Evolutionary conservation across 2,329 filamentous ascomycete species (phyloP).

Genomic region (Ciborinia camelliae): DNA sequence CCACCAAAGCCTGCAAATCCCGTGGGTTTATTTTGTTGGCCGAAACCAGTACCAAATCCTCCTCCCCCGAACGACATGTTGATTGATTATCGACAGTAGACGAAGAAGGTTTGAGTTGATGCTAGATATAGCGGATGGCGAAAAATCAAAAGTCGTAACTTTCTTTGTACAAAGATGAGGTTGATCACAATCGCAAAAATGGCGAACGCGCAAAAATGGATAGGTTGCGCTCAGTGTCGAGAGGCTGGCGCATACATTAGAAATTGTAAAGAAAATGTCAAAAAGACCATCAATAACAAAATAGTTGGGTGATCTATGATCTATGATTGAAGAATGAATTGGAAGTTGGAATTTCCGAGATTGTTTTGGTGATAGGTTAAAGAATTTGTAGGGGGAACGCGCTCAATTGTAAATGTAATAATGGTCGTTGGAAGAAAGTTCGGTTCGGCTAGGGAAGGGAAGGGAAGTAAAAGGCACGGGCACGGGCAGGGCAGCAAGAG

Average conservation of each 20-base stretch:
- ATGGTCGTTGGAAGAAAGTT: constrained; percentile 14
- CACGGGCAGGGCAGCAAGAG: background rate
- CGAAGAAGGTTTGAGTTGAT: constrained; percentile 11
- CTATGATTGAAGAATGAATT: constrained; percentile 8
- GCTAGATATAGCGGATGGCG: constrained; percentile 18
- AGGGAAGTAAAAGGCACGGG: background rate
- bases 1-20: constrained; percentile 55
- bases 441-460: constrained; percentile 18
- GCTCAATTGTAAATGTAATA: constrained; percentile 3
- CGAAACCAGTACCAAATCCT: constrained; percentile 49
- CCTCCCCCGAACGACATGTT: constrained; percentile 42
- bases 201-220: constrained; percentile 30
- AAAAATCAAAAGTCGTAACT: constrained; percentile 19
- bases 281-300: constrained; percentile 24
- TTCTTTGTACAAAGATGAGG: constrained; percentile 24
- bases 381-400: constrained; percentile 18
- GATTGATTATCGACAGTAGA: constrained; percentile 21
- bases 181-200: constrained; percentile 31
- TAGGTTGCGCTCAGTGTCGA: constrained; percentile 32
- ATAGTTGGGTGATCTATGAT: constrained; percentile 5
- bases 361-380: constrained; percentile 22
- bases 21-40: constrained; percentile 51
- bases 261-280: constrained; percentile 28
- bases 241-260: constrained; percentile 32
- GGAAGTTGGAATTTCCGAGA: constrained; percentile 20